Evolutionary conservation across 371 early-diverging fungal genomes (phyloP), one percentile per base, ranked within the genome.

Genomic region (Saksenaea oblongispora): DNA sequence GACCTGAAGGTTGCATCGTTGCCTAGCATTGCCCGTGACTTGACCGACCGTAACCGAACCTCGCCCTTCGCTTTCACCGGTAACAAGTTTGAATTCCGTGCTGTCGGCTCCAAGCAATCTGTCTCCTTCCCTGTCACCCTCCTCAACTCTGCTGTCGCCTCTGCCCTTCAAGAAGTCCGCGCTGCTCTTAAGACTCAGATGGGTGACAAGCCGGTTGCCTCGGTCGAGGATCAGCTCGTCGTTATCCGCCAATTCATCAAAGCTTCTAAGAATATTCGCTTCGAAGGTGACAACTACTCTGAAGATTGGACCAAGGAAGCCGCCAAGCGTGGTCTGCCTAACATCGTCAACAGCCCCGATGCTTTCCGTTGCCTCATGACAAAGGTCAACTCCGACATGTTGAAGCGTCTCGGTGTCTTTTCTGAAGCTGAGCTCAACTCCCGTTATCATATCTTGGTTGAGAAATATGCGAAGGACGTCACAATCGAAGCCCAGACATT

Each of bases 71-170:
- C 99, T 60, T 98, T 98, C 85, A 98, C 98, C 62, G 98, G 98
- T 61, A 97, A 98, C 93, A 98, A 98, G 88, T 97, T 98, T 69
- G 99, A 98, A 85, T 98, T 98, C 95, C 93, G 99, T 82, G 97
- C 98, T 63, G 97, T 98, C 36, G 99, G 99, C 36, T 93, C 99
- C 67, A 96, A 96, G 87, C 97, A 95, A 83, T 95, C 95, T 24
- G 95, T 96, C 35, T 93, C 98, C 35, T 96, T 96, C 92, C 96
- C 98, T 26, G 90, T 96, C 58, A 91, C 93, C 1, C 73, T 97
- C 59, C 76, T 98, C 57, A 98, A 97, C 89, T 88, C 95, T 61
- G 95, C 95, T 42, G 96, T 98, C 39, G 91, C 98, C 27, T 87
- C 89, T 18, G 87, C 95, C 10, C 70, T 98, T 57, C 81, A 67